Conservation (phyloP, 2,329 filamentous ascomycete species). For the Fusarium xyrophilum region DNA sequence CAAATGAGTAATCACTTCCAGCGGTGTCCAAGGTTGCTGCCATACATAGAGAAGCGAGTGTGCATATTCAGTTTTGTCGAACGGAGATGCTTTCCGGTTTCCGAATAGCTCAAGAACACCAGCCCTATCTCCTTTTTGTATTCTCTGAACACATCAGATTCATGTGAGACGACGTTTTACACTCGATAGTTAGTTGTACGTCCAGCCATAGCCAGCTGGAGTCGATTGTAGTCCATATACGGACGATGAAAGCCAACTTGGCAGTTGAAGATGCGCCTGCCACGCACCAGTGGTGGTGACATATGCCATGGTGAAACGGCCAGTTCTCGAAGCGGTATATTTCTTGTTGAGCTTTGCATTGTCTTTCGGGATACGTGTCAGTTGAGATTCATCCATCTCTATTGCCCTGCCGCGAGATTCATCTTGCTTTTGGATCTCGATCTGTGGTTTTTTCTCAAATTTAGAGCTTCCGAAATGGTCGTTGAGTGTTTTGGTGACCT, state of each 20-base stretch:
- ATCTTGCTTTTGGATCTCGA: neutral
- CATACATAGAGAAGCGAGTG: constrained; percentile 28
- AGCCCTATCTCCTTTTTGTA: constrained; percentile 17
- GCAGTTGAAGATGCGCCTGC: constrained; percentile 34
- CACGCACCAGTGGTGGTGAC: constrained; percentile 20
- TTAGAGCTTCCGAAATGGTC: neutral
- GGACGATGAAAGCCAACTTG: constrained; percentile 35
- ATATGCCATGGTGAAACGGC: constrained; percentile 18
- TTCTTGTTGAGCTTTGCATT: neutral
- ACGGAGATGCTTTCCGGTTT: constrained; percentile 32
- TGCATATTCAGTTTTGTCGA: constrained; percentile 27
- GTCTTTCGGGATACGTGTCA: neutral
- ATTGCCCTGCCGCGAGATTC: rapidly evolving
- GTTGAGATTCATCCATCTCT: neutral
- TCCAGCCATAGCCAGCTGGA: neutral
- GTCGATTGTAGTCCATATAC: constrained; percentile 26
- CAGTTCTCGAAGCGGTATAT: constrained; percentile 12
- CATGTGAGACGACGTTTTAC: constrained; percentile 32
- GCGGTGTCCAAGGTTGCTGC: neutral
- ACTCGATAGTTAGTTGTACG: constrained; percentile 23
- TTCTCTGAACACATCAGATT: constrained; percentile 27
- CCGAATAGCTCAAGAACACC: constrained; percentile 36
- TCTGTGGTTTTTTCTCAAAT: rapidly evolving
- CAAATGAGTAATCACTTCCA: neutral
- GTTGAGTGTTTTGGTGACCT: constrained; percentile 12